A percentile compares a stretch with the other conserved stretches of the same genome.
These are phyloP conservation scores for Pterulicium gracile DNA, from an alignment of 1,284 basidiomycete genomes.

Conservation along the genomic window DNA sequence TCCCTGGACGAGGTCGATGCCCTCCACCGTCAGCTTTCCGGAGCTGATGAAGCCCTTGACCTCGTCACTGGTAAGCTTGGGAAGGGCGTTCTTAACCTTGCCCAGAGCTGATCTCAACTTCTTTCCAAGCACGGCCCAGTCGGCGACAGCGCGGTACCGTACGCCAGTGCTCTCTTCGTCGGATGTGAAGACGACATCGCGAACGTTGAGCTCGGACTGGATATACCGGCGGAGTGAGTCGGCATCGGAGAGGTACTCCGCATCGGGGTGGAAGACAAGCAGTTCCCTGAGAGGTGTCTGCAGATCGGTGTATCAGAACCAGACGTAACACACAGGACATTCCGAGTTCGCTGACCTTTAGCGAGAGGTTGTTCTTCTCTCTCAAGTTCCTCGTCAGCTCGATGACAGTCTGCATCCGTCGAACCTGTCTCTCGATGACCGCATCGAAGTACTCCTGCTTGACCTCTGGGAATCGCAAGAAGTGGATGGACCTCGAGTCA, in stretches of 20 bases:
- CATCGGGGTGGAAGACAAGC: conserved; percentile 87
- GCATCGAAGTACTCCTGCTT: conserved; percentile 94
- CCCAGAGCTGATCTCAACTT: conserved; percentile 92
- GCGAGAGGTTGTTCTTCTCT: conserved; percentile 80
- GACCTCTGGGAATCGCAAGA: conserved; percentile 88
- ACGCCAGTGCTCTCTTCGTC: conserved; percentile 86
- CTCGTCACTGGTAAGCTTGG: conserved; percentile 70
- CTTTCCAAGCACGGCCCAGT: conserved; percentile 91
- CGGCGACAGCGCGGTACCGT: conserved; percentile 85
- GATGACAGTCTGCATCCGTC: conserved; percentile 92
- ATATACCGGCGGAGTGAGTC: conserved; percentile 83
- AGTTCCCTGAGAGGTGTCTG: conserved; percentile 91
- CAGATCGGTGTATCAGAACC: not conserved
- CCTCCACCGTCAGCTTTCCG: conserved; percentile 80
- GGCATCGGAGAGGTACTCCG: conserved; percentile 81
- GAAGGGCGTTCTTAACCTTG: conserved; percentile 85
- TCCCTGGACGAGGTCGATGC: conserved; percentile 82
- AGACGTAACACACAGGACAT: not conserved
- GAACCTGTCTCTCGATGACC: conserved; percentile 92
- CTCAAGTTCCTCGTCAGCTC: conserved; percentile 87
- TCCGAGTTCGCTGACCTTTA: conserved; percentile 55
- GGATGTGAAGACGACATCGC: conserved; percentile 80
- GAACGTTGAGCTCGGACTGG: conserved; percentile 92
- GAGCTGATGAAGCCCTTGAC: conserved; percentile 73
- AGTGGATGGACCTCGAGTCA: conserved; percentile 91